Percentiles rank a stretch among this genome's conserved stretches.
Evolutionary conservation across 306 rosid genomes (phyloP).

Genomic region (Gastrolobium bilobum): DNA sequence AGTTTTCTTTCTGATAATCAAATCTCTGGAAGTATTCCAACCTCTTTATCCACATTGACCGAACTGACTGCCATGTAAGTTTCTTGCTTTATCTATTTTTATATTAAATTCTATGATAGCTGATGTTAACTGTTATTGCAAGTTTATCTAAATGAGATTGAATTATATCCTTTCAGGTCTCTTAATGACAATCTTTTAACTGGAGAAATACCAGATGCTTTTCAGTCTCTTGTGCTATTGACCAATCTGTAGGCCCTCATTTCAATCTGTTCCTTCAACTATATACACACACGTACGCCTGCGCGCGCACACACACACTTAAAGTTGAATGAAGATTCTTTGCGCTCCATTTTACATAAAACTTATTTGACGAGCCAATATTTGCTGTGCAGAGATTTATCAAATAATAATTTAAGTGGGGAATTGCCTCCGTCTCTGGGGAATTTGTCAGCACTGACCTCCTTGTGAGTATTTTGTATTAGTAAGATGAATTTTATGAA

Average conservation of each 20-base stretch:
- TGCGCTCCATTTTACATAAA: constrained; percentile 13
- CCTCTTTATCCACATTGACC: constrained; percentile 68
- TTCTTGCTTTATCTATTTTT: constrained; percentile 18
- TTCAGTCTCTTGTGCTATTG: constrained; percentile 63
- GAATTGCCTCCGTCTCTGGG: constrained; percentile 75
- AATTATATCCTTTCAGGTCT: constrained; percentile 73
- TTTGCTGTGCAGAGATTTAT: constrained; percentile 78
- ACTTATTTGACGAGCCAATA: constrained; percentile 42
- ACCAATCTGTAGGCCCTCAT: constrained; percentile 78
- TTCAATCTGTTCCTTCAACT: constrained; percentile 18
- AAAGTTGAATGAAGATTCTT: constrained; percentile 35
- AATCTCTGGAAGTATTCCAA: constrained; percentile 83
- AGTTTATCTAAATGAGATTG: constrained; percentile 45
- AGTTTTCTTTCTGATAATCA: constrained; percentile 95
- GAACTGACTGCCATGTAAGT: constrained; percentile 76
- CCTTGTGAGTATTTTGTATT: constrained; percentile 76
- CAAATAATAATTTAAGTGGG: constrained; percentile 86
- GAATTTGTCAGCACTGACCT: constrained; percentile 70
- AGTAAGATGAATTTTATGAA: constrained; percentile 29
- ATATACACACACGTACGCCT: neutral
- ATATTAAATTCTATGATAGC: constrained; percentile 11
- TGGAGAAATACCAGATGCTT: constrained; percentile 87
- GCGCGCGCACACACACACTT: neutral
- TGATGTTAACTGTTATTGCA: constrained; percentile 33
- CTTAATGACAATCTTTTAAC: constrained; percentile 75